Base-by-base conservation (phyloP, 768 basidiomycete genomes). In the Clitopilus hobsonii region DNA sequence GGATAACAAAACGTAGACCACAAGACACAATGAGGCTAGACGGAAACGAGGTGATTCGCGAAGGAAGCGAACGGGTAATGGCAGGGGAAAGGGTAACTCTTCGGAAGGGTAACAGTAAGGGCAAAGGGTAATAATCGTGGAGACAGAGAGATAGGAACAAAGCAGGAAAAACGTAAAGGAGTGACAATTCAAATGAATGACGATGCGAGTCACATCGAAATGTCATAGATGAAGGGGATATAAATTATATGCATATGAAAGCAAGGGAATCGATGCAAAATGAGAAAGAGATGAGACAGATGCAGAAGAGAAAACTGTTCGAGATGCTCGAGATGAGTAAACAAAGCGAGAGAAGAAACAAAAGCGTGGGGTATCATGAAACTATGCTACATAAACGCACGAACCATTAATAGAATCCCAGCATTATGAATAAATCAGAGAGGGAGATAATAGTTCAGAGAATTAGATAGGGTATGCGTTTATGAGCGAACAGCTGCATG, bases 201-300 rank as follows among this genome's bases (percentile, higher is more conserved):
- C n/a, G 10, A 41, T 59, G 60, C 54, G 56, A 27, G 45, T 59
- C 56, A 56, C 58, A 51, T 56, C 50, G 55, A 49, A 36, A 50
- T 30, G 32, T 16, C 47, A 53, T 53, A 54, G 56, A 52, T 54
- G 56, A 58, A 56, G 20, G 59, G 53, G 60, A 45, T 62, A 65
- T 64, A 68, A 61, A 64, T 59, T 69, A 73, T 70, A 69, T 71
- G 71, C 68, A 73, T n/a, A n/a, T 55, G 29, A 59, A 61, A 57
- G 38, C 58, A 60, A 32, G 55, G 47, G n/a, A 47, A 27, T n/a
- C 25, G 32, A 52, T 24, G 51, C 24, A 20, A 32, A 28, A 48
- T 55, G 29, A 59, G 60, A 57, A 32, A 58, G 58, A 32, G 55
- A 36, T 28, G 50, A 24, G 47, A 27, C 22, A 24, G 47, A 27